Percentiles rank a stretch among this genome's conserved stretches.
These are phyloP conservation scores for Linum trigynum DNA, from an alignment of 345 rosid species.

Conservation along the genomic window DNA sequence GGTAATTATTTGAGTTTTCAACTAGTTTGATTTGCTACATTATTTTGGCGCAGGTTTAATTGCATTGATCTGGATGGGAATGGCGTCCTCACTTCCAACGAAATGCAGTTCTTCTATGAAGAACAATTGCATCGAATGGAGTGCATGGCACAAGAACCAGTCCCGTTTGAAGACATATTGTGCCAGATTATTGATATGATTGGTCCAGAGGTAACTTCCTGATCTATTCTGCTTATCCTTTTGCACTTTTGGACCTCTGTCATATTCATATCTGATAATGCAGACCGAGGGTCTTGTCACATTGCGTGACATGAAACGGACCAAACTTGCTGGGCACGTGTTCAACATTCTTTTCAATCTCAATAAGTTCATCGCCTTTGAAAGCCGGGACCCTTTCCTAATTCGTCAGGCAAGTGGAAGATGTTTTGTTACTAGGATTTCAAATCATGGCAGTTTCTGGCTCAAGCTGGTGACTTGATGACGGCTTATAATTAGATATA, in stretches of 20 bases:
- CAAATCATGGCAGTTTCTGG: neutral
- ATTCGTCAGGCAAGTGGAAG: neutral
- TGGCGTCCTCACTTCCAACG: neutral
- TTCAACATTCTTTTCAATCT: constrained; percentile 6
- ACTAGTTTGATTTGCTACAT: neutral
- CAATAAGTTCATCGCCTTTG: constrained; percentile 4
- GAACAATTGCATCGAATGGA: constrained; percentile 7
- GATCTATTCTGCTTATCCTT: neutral
- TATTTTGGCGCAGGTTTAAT: constrained; percentile 1
- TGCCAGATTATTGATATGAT: constrained; percentile 2
- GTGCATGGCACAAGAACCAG: constrained; percentile 4
- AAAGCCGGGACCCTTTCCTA: constrained; percentile 2
- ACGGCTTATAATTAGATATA: neutral
- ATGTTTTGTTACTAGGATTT: neutral
- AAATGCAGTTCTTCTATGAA: constrained; percentile 5
- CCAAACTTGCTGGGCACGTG: constrained; percentile 1
- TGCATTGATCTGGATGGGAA: constrained; percentile 5
- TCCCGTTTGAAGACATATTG: constrained; percentile 1
- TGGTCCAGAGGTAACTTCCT: neutral
- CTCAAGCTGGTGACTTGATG: neutral
- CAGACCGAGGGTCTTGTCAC: constrained; percentile 4
- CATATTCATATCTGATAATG: neutral
- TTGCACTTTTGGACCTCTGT: neutral
- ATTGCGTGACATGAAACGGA: neutral
- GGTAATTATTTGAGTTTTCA: neutral